Conservation (phyloP, 345 rosid genomes). For the Brassica carinata region DNA sequence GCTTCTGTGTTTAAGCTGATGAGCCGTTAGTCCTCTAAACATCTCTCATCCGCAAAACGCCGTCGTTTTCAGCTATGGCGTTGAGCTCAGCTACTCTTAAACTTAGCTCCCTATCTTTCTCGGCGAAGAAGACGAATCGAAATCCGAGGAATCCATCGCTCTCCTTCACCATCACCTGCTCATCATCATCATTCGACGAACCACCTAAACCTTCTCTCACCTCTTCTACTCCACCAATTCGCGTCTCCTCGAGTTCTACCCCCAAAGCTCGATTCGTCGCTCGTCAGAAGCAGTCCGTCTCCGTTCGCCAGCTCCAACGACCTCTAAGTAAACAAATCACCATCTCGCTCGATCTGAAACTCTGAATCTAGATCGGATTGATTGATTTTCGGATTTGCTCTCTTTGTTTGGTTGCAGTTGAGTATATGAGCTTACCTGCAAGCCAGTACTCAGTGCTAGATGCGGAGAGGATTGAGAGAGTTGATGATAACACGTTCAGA, state of each 20-base stretch:
- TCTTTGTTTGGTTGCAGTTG: conserved; percentile 46
- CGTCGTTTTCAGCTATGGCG: conserved; percentile 41
- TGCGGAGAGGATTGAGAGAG: conserved; percentile 95
- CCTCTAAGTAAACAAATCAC: conserved; percentile 63
- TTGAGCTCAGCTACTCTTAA: conserved; percentile 42
- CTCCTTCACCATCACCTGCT: conserved; percentile 21
- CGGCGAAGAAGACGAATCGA: conserved; percentile 37
- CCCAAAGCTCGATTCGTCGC: conserved; percentile 77
- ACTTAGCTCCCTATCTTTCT: conserved; percentile 35
- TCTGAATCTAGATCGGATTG: conserved; percentile 1
- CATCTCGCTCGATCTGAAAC: neutral
- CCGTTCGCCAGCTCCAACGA: conserved; percentile 71
- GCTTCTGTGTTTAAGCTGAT: conserved; percentile 22
- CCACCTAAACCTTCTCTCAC: conserved; percentile 30
- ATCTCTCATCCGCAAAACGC: conserved; percentile 18
- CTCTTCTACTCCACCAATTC: conserved; percentile 41
- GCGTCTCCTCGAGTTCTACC: conserved; percentile 51
- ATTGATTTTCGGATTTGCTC: neutral
- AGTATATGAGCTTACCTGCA: conserved; percentile 96
- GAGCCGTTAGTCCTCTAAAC: conserved; percentile 30
- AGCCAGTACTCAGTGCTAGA: conserved; percentile 98
- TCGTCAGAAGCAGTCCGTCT: conserved; percentile 74
- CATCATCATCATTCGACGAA: conserved; percentile 36
- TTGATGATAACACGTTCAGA: conserved; percentile 81
- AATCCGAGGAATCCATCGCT: conserved; percentile 26